Base-by-base conservation (phyloP, 768 basidiomycete genomes). In the Cystofilobasidium bisporidii region DNA sequence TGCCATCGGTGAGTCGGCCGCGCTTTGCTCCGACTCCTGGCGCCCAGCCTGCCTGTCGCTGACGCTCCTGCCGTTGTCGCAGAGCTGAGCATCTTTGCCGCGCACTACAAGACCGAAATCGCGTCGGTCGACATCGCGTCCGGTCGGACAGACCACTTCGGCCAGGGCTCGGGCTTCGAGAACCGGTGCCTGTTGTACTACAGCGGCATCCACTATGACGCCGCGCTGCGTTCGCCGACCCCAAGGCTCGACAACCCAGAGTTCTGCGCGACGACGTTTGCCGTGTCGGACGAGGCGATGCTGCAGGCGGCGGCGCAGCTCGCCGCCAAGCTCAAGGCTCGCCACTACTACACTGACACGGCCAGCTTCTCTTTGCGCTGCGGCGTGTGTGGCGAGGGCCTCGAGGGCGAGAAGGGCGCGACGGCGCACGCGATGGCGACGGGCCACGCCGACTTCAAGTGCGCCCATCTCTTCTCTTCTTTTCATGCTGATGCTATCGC, bases 361-460 rank as follows among this genome's bases (percentile, higher is more conserved):
- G 77, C 87, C 50, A 94, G 88, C 5, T 97, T 97, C 75, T 89
- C 91, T 77, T 77, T 97, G 55, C 87, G 86, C 73, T 94, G 91
- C 75, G 85, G 91, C 80, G 87, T 87, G 71, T 72, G 75, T 28
- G 36, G 28, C 12, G 12, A 85, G 72, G 91, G 89, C 0, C 78
- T 98, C 71, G 93, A 87, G 72, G 94, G 94, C 40, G 93, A 98
- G 80, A 97, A 92, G 73, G 92, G 86, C 69, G 94, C 94, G 1
- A 83, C 89, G 41, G 82, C 83, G 57, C 94, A 98, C 75, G 94
- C 94, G 6, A 83, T 83, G 72, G 80, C 84, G 76, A 96, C 91
- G 0, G 91, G 93, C 0, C 93, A 96, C 77, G 82, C 65, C 22
- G 61, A 62, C 3, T 68, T 68, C 53, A 53, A 61, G 66, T 56